Percentiles rank a stretch among this genome's conserved stretches.
These are phyloP conservation scores for Tulasnella sp. DNA, from an alignment of 768 basidiomycete genomes.

Conservation along the genomic window DNA sequence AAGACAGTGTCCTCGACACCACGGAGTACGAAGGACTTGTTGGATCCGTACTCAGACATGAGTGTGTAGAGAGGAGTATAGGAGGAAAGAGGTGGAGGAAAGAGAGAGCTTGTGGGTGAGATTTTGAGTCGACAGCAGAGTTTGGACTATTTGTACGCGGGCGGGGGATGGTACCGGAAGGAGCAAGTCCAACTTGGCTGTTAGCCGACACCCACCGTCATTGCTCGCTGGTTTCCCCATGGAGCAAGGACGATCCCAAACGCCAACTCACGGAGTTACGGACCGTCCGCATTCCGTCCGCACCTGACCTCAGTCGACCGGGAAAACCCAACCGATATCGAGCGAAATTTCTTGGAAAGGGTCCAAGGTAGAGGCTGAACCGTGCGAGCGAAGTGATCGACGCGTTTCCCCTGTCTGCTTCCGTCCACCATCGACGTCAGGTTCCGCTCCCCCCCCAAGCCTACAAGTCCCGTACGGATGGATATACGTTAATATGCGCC, in stretches of 20 bases:
- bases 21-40: constrained; percentile 68
- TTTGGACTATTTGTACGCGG: constrained; percentile 2
- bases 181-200: neutral
- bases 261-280: neutral
- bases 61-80: constrained; percentile 20
- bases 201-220: neutral
- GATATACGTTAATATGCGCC: neutral
- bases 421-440: neutral
- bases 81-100: constrained; percentile 36
- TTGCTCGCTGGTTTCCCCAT: neutral
- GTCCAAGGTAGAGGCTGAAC: neutral
- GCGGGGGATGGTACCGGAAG: neutral
- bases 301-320: neutral
- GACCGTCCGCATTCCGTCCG: neutral
- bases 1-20: constrained; percentile 56
- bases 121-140: constrained; percentile 10
- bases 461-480: neutral
- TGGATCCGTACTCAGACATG: constrained; percentile 23
- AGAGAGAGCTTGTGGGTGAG: constrained; percentile 6
- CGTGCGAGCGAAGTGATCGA: neutral
- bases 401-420: neutral
- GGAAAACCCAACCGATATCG: too few relatives aligned
- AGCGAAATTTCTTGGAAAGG: neutral
- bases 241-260: neutral
- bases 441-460: neutral